Percentiles rank a stretch among this genome's conserved stretches.
Conservation (phyloP, 2,329 filamentous ascomycete species). For the Diaporthe capsici region DNA sequence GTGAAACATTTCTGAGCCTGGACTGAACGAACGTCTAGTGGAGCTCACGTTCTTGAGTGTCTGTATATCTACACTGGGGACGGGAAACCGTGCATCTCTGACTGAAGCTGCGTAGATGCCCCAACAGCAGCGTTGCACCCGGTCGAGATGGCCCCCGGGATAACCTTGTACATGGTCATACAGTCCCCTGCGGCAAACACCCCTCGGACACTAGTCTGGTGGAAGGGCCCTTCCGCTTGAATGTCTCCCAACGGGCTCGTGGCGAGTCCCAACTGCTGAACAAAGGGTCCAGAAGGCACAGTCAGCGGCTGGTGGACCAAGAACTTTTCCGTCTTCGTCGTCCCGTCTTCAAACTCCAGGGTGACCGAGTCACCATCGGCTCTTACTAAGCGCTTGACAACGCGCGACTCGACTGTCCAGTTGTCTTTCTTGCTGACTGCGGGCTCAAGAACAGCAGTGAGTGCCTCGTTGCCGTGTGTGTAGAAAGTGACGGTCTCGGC, state of each 20-base stretch:
- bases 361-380: neutral
- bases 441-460: neutral
- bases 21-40: too few species aligned
- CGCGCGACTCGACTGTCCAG: constrained; percentile 5
- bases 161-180: constrained; percentile 28
- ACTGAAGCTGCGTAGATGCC: constrained; percentile 14
- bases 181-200: constrained; percentile 33
- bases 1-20: too few species aligned
- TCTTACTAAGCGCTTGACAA: neutral
- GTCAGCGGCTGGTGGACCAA: constrained; percentile 11
- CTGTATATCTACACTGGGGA: neutral
- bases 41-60: too few species aligned
- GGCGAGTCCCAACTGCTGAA: constrained; percentile 21
- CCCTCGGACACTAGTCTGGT: constrained; percentile 20
- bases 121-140: constrained; percentile 20
- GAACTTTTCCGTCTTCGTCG: constrained; percentile 19
- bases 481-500: constrained; percentile 21
- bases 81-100: neutral
- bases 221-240: constrained; percentile 1
- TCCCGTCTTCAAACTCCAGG: neutral
- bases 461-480: constrained; percentile 15
- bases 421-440: constrained; percentile 10
- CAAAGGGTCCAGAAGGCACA: constrained; percentile 8
- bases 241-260: constrained; percentile 24
- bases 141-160: constrained; percentile 8